Base-by-base conservation (phyloP, 1,284 basidiomycete species). In the Microbotryum scabiosae region DNA sequence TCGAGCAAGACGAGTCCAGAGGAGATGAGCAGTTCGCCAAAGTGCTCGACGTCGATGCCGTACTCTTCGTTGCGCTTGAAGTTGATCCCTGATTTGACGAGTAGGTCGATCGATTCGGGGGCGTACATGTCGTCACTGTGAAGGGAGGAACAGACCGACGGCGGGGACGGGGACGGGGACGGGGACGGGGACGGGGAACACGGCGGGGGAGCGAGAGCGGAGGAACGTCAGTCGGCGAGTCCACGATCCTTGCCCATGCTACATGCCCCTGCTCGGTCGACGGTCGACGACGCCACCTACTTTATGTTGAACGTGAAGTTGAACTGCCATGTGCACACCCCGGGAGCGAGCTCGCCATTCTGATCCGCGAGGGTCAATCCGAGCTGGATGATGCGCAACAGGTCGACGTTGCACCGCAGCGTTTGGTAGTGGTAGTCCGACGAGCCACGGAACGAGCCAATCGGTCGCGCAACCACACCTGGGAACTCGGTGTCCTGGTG, bases 401-500 rank as follows among this genome's bases (percentile, higher is more conserved):
- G 80, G 81, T 99, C 94, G 72, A 98, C 96, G 76, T 99, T 99
- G 78, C 90, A 93, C 66, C 94, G 85, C 86, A 99, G 92, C 5
- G 96, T 98, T 77, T 99, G 94, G 77, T 97, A 99, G 77, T 98
- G 94, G 73, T 97, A 97, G 77, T 99, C 94, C 20, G 91, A 91
- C 14, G 90, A 91, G 0, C 92, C 94, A 76, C 91, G 92, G 81
- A 97, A 98, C 45, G 85, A 82, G 16, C 94, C 94, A 74, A 98
- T 97, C 16, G 96, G 94, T 21, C 96, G 83, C 10, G 94, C 96
- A 48, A 99, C 94, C 54, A 97, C 94, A 10, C 96, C 96, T 30
- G 94, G 94, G 75, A 98, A 98, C 76, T 98, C 96, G 64, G 96
- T 97, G 75, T 98, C 94, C 91, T 94, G 73, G 3, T 60, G 50